A percentile compares a stretch with the other conserved stretches of the same genome.
phyloP scores from a whole-genome alignment of 768 basidiomycete genomes.

The Sarcodon sp. region DNA sequence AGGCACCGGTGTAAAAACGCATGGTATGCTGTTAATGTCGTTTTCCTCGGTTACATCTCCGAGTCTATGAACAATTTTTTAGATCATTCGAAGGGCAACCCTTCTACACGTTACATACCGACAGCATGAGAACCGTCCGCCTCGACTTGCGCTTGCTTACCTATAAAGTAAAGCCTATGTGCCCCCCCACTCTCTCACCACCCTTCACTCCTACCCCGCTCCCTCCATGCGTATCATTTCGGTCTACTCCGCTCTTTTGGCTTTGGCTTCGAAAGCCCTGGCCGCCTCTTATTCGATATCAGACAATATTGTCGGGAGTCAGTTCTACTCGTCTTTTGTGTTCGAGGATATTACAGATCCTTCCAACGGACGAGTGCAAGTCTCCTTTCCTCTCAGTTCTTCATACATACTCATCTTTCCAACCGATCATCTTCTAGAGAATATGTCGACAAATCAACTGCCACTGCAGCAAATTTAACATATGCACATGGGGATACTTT shows the following conservation, averaged over 20 bases:
- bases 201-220: not conserved
- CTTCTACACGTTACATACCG: too few species aligned
- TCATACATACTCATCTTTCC: not conserved
- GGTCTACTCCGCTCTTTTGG: not conserved
- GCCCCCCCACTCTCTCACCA: not conserved
- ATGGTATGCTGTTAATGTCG: too few species aligned
- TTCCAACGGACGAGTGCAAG: conserved; percentile 57
- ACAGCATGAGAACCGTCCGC: too few species aligned
- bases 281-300: conserved; percentile 11
- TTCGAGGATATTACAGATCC: conserved; percentile 42
- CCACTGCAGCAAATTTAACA: conserved; percentile 40
- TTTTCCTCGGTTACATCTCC: too few species aligned
- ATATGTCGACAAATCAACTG: conserved; percentile 34
- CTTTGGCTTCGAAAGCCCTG: conserved; percentile 2
- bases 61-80: too few species aligned
- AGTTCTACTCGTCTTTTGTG: conserved; percentile 37
- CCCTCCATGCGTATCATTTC: not conserved
- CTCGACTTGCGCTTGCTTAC: too few species aligned
- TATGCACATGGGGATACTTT: conserved; percentile 39
- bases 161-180: not conserved
- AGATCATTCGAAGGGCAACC: too few species aligned
- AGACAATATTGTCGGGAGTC: conserved; percentile 11
- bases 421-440: conserved; percentile 14
- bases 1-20: too few species aligned
- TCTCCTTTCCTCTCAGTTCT: not conserved